Percentiles rank a stretch among this genome's conserved stretches.
Conservation (phyloP, 306 rosid genomes). For the Chamaecrista fasciculata region DNA sequence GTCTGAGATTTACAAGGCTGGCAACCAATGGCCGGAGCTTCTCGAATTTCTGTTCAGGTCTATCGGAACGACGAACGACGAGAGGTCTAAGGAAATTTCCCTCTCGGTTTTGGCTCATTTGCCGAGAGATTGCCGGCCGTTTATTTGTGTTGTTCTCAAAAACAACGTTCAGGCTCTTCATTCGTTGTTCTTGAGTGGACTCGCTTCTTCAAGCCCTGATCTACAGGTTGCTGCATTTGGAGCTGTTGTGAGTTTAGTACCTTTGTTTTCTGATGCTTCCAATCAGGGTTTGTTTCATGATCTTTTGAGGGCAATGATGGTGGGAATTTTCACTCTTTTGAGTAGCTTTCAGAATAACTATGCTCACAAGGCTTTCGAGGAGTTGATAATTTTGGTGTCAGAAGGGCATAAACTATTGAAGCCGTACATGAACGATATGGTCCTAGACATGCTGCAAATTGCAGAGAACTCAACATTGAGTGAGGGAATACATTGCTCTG, state of each 20-base stretch:
- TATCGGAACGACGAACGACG: constrained; percentile 3
- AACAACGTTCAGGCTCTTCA: neutral
- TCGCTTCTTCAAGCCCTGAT: constrained; percentile 25
- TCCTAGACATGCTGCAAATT: constrained; percentile 41
- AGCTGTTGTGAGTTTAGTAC: constrained; percentile 19
- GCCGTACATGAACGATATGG: constrained; percentile 40
- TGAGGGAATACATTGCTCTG: constrained; percentile 23
- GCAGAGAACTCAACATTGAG: constrained; percentile 30
- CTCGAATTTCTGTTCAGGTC: constrained; percentile 13
- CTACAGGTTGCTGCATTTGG: constrained; percentile 30
- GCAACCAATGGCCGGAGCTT: constrained; percentile 31
- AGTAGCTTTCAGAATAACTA: constrained; percentile 19
- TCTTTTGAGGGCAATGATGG: constrained; percentile 41
- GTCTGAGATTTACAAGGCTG: constrained; percentile 8
- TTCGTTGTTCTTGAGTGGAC: neutral
- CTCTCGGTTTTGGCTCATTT: constrained; percentile 23
- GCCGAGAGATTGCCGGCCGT: neutral
- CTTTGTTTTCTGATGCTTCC: constrained; percentile 30
- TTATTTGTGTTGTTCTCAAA: neutral
- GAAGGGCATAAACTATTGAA: constrained; percentile 24
- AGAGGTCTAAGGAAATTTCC: constrained; percentile 19
- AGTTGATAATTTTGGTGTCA: constrained; percentile 28
- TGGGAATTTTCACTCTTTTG: constrained; percentile 32
- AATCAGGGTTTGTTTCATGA: constrained; percentile 32
- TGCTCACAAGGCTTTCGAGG: constrained; percentile 29